Conservation (phyloP, 352 stramenopile genomes). For the Phytophthora cactorum region DNA sequence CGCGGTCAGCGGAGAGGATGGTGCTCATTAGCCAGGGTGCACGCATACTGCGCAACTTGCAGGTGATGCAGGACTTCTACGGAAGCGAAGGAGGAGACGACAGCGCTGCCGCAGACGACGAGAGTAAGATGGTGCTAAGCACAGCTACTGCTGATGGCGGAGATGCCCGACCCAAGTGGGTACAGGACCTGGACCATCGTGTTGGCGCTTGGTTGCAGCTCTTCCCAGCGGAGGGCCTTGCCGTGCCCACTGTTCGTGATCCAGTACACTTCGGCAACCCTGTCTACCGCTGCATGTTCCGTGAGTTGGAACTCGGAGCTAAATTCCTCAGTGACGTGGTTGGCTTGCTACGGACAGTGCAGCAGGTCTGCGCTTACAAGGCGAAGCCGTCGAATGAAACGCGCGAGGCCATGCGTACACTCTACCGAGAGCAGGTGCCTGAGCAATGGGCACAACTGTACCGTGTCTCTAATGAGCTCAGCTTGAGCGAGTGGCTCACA, state of each 20-base stretch:
- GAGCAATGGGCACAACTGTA: constrained; percentile 68
- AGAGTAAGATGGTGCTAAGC: constrained; percentile 65
- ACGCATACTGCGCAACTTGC: constrained; percentile 81
- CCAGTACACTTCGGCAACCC: constrained; percentile 78
- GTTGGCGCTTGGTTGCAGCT: constrained; percentile 67
- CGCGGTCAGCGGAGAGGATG: constrained; percentile 92
- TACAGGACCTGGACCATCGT: constrained; percentile 80
- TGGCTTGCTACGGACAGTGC: constrained; percentile 70
- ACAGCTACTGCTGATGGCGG: constrained; percentile 38
- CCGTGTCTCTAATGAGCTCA: constrained; percentile 57
- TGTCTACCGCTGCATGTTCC: constrained; percentile 92
- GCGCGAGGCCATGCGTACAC: constrained; percentile 76
- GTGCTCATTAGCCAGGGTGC: constrained; percentile 84
- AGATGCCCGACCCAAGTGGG: constrained; percentile 78
- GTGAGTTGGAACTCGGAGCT: constrained; percentile 84
- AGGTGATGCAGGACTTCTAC: constrained; percentile 85
- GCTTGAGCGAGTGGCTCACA: constrained; percentile 81
- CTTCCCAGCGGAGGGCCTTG: constrained; percentile 49
- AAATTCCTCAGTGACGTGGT: constrained; percentile 72
- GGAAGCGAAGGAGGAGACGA: constrained; percentile 61
- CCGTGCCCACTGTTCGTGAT: constrained; percentile 59
- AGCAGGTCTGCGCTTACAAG: constrained; percentile 83
- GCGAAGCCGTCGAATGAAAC: constrained; percentile 90
- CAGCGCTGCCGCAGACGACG: constrained; percentile 43
- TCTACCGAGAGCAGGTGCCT: constrained; percentile 78